phyloP scores from a whole-genome alignment of 2,329 filamentous ascomycete genomes.

The Monilinia fructicola region DNA sequence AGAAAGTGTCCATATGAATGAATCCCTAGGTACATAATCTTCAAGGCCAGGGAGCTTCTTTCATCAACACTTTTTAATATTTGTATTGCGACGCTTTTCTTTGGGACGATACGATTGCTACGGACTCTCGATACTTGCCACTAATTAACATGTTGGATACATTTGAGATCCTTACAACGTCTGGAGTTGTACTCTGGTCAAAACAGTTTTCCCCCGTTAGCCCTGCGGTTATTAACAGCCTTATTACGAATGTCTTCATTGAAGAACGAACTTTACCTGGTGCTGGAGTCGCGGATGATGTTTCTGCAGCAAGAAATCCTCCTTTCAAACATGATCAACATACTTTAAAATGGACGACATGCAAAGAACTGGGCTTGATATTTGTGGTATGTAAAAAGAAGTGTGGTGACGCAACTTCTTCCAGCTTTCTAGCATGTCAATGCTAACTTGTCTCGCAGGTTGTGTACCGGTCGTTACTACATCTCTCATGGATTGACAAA shows the following conservation, averaged over 20 bases:
- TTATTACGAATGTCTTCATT: constrained; percentile 96
- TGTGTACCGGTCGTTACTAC: constrained; percentile 92
- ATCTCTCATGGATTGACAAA: constrained; percentile 95
- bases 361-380: constrained; percentile 90
- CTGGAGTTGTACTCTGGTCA: constrained; percentile 96
- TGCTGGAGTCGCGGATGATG: constrained; percentile 58
- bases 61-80: constrained; percentile 10
- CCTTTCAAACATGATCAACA: constrained; percentile 90
- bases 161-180: constrained; percentile 95
- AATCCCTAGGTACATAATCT: constrained; percentile 6
- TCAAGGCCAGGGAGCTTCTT: too few species aligned
- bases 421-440: background rate
- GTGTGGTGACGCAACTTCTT: constrained; percentile 9
- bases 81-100: background rate
- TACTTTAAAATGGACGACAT: constrained; percentile 88
- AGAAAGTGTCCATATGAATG: constrained; percentile 15
- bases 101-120: background rate
- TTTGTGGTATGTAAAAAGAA: constrained; percentile 67
- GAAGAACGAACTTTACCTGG: constrained; percentile 75
- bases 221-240: constrained; percentile 82
- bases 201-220: constrained; percentile 78
- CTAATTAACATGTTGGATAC: constrained; percentile 77
- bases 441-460: constrained; percentile 55
- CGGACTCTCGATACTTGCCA: background rate
- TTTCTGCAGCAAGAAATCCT: constrained; percentile 63